These are phyloP conservation scores for Coemansia sp. DNA, from an alignment of 192 early-diverging fungal genomes.

Conservation along the genomic window DNA sequence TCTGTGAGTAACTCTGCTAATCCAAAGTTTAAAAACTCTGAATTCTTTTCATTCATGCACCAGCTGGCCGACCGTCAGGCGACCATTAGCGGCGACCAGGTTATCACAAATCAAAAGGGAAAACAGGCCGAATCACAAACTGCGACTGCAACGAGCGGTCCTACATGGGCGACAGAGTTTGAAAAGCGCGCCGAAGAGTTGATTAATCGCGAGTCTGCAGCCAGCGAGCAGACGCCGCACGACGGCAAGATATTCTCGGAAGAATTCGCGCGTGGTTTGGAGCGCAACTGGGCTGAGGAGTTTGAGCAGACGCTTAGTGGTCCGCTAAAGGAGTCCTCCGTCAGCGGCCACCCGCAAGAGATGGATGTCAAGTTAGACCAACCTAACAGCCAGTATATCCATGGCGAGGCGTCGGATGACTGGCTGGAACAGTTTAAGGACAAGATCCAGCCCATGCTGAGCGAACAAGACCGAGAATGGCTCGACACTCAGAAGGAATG, in stretches of 20 bases:
- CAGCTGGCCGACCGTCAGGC: slow-evolving; percentile 88
- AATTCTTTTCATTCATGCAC: slow-evolving; percentile 94
- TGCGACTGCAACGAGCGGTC: slow-evolving; percentile 38
- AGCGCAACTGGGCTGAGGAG: slow-evolving; percentile 65
- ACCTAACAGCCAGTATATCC: slow-evolving; percentile 58
- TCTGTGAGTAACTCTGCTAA: slow-evolving; percentile 76
- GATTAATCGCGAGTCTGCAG: slow-evolving; percentile 49
- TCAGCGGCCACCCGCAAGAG: slow-evolving; percentile 57
- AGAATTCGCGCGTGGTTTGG: slow-evolving; percentile 62
- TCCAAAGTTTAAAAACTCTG: slow-evolving; percentile 92
- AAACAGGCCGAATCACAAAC: slow-evolving; percentile 34
- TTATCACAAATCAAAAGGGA: slow-evolving; percentile 59
- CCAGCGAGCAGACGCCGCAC: slow-evolving; percentile 38
- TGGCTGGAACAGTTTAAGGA: slow-evolving; percentile 74
- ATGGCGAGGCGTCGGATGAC: slow-evolving; percentile 56
- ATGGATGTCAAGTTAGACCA: slow-evolving; percentile 62
- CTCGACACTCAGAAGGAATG: slow-evolving; percentile 74
- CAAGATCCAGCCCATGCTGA: slow-evolving; percentile 70
- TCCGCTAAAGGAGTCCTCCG: slow-evolving; percentile 47
- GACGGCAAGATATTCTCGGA: slow-evolving; percentile 61
- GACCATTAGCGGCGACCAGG: slow-evolving; percentile 85
- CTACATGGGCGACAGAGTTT: slow-evolving; percentile 77
- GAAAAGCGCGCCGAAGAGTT: slow-evolving; percentile 61
- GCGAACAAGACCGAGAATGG: slow-evolving; percentile 70
- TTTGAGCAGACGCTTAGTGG: slow-evolving; percentile 60